Evolutionary conservation across 2,329 filamentous ascomycete species (phyloP).

Genomic region (Fonsecaea erecta): DNA sequence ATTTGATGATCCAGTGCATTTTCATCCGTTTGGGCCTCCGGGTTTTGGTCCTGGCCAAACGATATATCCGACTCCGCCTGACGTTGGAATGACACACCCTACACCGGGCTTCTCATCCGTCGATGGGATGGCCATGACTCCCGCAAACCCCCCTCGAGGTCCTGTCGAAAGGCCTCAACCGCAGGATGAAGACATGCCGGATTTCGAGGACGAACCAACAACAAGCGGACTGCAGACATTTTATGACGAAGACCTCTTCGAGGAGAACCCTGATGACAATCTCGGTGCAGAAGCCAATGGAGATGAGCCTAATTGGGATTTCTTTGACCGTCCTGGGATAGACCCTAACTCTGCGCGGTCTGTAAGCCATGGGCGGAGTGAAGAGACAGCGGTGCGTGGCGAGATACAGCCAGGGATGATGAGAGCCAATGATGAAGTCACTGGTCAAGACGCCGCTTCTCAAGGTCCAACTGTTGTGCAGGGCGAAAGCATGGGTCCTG

Average conservation of each 20-base stretch:
- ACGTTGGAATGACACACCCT: slow-evolving; percentile 48
- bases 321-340: slow-evolving; percentile 61
- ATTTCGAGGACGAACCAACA: slow-evolving; percentile 22
- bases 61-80: slow-evolving; percentile 61
- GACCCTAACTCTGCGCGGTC: slow-evolving; percentile 17
- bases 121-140: slow-evolving; percentile 41
- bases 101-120: slow-evolving; percentile 40
- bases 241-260: slow-evolving; percentile 63
- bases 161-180: slow-evolving; percentile 7
- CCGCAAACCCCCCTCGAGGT: slow-evolving; percentile 38
- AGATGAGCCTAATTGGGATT: slow-evolving; percentile 65
- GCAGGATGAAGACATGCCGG: slow-evolving; percentile 31
- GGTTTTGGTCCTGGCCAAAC: slow-evolving; percentile 33
- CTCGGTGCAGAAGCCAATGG: slow-evolving; percentile 62
- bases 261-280: slow-evolving; percentile 59
- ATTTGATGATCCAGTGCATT: slow-evolving; percentile 36
- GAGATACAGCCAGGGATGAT: neutral
- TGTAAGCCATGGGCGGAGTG: slow-evolving; percentile 3
- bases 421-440: neutral
- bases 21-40: slow-evolving; percentile 33
- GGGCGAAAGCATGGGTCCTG: neutral
- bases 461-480: neutral
- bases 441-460: neutral
- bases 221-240: slow-evolving; percentile 42
- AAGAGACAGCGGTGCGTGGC: neutral